Evolutionary conservation across 768 basidiomycete genomes (phyloP).

Genomic region (Kwoniella dejecticola): DNA sequence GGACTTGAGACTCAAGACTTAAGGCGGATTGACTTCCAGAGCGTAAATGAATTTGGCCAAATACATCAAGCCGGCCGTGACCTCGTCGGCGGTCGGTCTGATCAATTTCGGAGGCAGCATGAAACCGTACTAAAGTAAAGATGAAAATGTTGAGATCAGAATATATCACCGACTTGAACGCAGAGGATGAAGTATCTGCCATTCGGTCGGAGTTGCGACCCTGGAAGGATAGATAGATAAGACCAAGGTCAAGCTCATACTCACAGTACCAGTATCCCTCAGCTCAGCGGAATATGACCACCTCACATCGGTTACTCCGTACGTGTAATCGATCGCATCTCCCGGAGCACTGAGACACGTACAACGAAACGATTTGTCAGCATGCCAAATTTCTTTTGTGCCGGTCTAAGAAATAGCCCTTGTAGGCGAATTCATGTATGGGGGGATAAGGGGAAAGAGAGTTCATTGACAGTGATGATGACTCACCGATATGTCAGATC

Average conservation of each 20-base stretch:
- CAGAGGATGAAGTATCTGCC: no score
- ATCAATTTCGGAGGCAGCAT: slow-evolving; percentile 72
- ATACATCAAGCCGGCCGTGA: slow-evolving; percentile 66
- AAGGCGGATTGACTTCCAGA: slow-evolving; percentile 50
- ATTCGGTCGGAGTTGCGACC: not conserved
- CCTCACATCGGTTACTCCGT: slow-evolving; percentile 63
- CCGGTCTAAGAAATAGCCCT: no score
- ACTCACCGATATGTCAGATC: slow-evolving; percentile 53
- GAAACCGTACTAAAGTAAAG: slow-evolving; percentile 71
- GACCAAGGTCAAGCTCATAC: slow-evolving; percentile 38
- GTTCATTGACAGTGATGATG: not conserved
- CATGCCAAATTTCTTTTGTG: no score
- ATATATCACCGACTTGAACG: not conserved
- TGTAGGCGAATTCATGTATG: no score
- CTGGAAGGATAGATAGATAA: not conserved
- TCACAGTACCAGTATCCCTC: slow-evolving; percentile 70
- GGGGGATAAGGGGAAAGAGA: no score
- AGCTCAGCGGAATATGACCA: slow-evolving; percentile 69
- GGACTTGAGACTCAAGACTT: no score
- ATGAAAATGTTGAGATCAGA: not conserved
- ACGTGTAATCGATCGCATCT: slow-evolving; percentile 70
- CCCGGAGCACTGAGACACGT: slow-evolving; percentile 65
- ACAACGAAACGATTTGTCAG: not conserved
- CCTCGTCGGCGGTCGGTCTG: slow-evolving; percentile 77
- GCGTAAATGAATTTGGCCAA: slow-evolving; percentile 67